Evolutionary conservation across 1,284 basidiomycete species (phyloP).

Genomic region (Polyporus tsugae): DNA sequence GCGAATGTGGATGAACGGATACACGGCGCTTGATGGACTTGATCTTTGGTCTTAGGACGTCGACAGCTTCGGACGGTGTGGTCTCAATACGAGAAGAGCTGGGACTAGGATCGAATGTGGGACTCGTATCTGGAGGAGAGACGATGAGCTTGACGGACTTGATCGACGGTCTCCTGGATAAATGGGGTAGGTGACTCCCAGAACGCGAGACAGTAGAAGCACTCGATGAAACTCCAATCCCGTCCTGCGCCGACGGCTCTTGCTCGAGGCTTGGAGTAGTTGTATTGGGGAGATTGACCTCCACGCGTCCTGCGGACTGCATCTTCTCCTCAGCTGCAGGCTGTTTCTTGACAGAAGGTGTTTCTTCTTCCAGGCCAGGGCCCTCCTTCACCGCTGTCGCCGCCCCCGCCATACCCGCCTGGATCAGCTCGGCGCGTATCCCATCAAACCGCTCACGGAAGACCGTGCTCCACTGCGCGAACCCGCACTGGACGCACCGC

Average conservation of each 20-base stretch:
- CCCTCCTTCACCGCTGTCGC: neutral
- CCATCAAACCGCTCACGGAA: conserved; percentile 24
- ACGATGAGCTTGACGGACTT: conserved; percentile 8
- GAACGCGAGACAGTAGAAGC: neutral
- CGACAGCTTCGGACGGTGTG: neutral
- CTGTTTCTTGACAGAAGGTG: neutral
- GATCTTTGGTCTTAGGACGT: neutral
- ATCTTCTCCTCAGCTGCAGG: neutral
- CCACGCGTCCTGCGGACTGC: neutral
- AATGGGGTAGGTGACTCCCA: neutral
- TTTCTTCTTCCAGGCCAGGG: neutral
- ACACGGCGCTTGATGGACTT: conserved; percentile 2
- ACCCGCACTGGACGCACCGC: conserved; percentile 26
- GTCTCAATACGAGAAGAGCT: neutral
- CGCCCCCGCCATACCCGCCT: neutral
- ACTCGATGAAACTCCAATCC: neutral
- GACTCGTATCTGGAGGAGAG: neutral
- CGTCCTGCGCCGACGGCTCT: neutral
- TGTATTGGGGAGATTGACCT: neutral
- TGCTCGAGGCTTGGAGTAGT: neutral
- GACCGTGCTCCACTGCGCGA: conserved; percentile 23
- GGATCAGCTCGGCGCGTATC: conserved; percentile 9
- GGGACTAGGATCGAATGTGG: neutral
- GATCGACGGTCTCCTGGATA: conserved; percentile 1
- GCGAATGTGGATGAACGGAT: neutral